phyloP scores from a whole-genome alignment of 768 basidiomycete genomes.

The Hypholoma sublateritium region DNA sequence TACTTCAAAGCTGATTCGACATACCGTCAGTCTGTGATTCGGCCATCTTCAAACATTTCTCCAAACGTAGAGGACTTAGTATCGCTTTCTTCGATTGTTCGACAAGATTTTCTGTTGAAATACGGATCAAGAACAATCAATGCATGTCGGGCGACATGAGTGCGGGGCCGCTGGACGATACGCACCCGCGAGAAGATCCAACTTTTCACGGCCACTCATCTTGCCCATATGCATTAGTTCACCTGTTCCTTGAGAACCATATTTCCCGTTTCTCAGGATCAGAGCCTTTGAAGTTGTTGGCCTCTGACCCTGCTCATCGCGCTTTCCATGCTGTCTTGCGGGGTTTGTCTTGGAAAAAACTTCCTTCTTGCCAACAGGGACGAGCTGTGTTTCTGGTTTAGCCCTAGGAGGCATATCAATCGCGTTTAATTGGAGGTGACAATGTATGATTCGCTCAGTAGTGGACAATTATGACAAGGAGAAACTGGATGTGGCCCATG shows the following conservation, averaged over 20 bases:
- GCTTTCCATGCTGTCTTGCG: conserved; percentile 30
- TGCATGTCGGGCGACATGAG: no score
- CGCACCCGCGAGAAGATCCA: conserved; percentile 74
- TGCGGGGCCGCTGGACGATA: no score
- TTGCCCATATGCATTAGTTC: conserved; percentile 58
- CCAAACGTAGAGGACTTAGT: conserved; percentile 61
- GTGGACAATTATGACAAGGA: no score
- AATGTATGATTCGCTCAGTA: no score
- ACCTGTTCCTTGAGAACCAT: conserved; percentile 70
- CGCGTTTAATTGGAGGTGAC: neutral
- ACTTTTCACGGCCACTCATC: conserved; percentile 75
- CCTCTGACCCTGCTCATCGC: conserved; percentile 31
- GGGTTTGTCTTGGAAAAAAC: conserved; percentile 33
- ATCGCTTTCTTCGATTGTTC: conserved; percentile 58
- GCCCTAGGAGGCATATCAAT: conserved; percentile 24
- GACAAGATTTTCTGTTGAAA: conserved; percentile 61
- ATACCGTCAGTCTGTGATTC: conserved; percentile 73
- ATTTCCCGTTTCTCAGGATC: conserved; percentile 71
- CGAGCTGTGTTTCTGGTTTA: conserved; percentile 39
- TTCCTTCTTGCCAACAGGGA: conserved; percentile 55
- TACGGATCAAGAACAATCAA: no score
- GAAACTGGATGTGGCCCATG: no score
- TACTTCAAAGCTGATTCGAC: conserved; percentile 15
- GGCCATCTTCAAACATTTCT: conserved; percentile 64
- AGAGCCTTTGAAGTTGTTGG: conserved; percentile 69